Evolutionary conservation across 1,284 basidiomycete species (phyloP).

Genomic region (Mycocalia duriaeana): DNA sequence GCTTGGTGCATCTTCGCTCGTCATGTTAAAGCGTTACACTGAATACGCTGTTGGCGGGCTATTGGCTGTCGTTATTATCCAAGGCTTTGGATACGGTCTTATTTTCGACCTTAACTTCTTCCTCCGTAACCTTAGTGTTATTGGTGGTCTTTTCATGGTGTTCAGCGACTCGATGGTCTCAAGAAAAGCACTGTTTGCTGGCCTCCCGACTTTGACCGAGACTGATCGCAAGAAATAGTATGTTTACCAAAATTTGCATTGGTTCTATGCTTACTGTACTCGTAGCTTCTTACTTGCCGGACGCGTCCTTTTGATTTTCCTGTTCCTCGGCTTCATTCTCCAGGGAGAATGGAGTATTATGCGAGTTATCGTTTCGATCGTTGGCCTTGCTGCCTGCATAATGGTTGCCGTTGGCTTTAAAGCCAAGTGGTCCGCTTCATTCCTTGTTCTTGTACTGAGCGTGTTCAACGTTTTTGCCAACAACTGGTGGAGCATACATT

Average conservation of each 20-base stretch:
- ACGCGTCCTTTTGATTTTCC: conserved; percentile 95
- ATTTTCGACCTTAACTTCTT: conserved; percentile 99
- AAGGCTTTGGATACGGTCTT: conserved; percentile 92
- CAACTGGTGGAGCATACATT: conserved; percentile 98
- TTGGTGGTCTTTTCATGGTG: conserved; percentile 95
- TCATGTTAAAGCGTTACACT: conserved; percentile 85
- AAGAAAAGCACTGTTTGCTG: conserved; percentile 87
- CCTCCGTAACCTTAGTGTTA: conserved; percentile 90
- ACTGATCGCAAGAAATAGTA: conserved; percentile 98
- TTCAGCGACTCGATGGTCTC: conserved; percentile 92
- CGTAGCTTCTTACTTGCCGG: conserved; percentile 92
- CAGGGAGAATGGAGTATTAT: conserved; percentile 88
- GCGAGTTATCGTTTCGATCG: conserved; percentile 81
- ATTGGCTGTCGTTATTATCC: conserved; percentile 87
- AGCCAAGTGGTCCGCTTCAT: conserved; percentile 97
- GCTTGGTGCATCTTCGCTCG: conserved; percentile 81
- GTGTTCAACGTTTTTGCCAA: conserved; percentile 98
- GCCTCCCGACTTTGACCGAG: conserved; percentile 86
- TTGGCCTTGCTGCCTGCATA: conserved; percentile 87
- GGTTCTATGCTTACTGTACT: conserved; percentile 2
- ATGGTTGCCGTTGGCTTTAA: conserved; percentile 99
- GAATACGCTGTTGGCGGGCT: conserved; percentile 89
- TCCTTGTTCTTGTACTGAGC: conserved; percentile 89
- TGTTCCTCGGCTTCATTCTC: conserved; percentile 97
- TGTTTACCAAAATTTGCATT: conserved; percentile 25